These are phyloP conservation scores for Pseudogymnoascus sp. DNA, from an alignment of 2,329 filamentous ascomycete genomes.

Conservation along the genomic window DNA sequence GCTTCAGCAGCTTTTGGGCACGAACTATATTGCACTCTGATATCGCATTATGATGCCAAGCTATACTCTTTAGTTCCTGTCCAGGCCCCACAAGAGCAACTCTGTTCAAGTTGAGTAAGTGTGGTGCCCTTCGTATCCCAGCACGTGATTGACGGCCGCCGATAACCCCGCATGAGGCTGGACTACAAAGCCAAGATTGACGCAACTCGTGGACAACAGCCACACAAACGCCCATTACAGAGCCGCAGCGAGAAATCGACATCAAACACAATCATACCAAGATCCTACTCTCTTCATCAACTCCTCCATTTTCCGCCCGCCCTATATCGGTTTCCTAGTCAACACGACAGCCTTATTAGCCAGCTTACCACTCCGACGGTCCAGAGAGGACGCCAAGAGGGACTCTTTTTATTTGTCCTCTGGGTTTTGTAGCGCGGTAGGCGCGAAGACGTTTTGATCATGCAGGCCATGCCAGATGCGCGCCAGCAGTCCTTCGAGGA, in stretches of 20 bases:
- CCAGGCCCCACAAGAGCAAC: neutral
- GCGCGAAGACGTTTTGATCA: constrained; percentile 20
- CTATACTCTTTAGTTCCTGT: neutral
- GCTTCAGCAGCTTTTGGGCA: no score
- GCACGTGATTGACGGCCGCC: neutral
- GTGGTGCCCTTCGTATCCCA: neutral
- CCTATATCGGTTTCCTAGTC: neutral
- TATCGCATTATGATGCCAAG: neutral
- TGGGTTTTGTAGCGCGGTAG: neutral
- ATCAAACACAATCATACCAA: neutral
- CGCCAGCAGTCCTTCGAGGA: constrained; percentile 96
- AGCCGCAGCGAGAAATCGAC: neutral
- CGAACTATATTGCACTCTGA: neutral
- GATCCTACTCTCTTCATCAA: neutral
- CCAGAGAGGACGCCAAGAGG: neutral
- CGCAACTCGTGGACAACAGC: neutral
- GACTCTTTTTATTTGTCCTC: neutral
- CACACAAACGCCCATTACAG: neutral
- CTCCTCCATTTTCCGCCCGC: neutral
- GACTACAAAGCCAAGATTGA: neutral
- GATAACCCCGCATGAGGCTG: constrained; percentile 4
- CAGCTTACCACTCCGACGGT: neutral
- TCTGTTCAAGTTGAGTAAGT: neutral
- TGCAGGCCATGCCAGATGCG: constrained; percentile 61
- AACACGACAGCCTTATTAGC: neutral